Percentiles rank a stretch among this genome's conserved stretches.
phyloP scores from a whole-genome alignment of 805 yeast genomes.

The Hanseniaspora mollemarum region DNA sequence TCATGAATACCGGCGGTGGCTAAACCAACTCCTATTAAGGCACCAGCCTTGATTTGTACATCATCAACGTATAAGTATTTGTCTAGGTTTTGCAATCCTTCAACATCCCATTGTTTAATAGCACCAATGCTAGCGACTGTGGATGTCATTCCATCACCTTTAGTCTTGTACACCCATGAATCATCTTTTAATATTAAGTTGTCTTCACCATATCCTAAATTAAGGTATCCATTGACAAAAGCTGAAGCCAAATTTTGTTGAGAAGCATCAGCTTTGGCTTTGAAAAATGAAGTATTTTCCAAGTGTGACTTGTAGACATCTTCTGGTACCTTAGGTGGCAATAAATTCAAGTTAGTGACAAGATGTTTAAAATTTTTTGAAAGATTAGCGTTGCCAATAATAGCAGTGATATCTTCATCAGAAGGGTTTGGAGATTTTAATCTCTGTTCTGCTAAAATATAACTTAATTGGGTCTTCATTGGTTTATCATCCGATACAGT shows the following conservation, averaged over 20 bases:
- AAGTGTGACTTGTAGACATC: constrained; percentile 86
- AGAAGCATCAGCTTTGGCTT: constrained; percentile 66
- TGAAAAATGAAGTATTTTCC: constrained; percentile 52
- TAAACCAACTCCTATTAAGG: constrained; percentile 87
- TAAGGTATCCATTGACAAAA: constrained; percentile 85
- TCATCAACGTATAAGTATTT: constrained; percentile 77
- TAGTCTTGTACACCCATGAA: constrained; percentile 83
- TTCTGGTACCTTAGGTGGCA: constrained; percentile 87
- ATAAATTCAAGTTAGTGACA: constrained; percentile 73
- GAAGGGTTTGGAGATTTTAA: constrained; percentile 36
- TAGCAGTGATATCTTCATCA: constrained; percentile 60
- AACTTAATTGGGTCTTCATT: constrained; percentile 81
- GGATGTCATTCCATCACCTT: constrained; percentile 81
- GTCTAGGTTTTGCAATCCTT: constrained; percentile 82
- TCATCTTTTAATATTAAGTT: constrained; percentile 68
- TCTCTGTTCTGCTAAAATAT: constrained; percentile 77
- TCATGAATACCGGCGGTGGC: constrained; percentile 88
- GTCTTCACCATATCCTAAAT: constrained; percentile 83
- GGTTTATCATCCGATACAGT: constrained; percentile 57
- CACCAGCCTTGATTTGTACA: constrained; percentile 88
- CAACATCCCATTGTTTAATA: constrained; percentile 83
- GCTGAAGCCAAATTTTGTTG: constrained; percentile 89
- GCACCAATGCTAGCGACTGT: constrained; percentile 88
- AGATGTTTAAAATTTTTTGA: constrained; percentile 71
- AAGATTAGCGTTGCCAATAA: constrained; percentile 66